These are phyloP conservation scores for Exophiala xenobiotica DNA, from an alignment of 2,329 filamentous ascomycete genomes.

Conservation along the genomic window DNA sequence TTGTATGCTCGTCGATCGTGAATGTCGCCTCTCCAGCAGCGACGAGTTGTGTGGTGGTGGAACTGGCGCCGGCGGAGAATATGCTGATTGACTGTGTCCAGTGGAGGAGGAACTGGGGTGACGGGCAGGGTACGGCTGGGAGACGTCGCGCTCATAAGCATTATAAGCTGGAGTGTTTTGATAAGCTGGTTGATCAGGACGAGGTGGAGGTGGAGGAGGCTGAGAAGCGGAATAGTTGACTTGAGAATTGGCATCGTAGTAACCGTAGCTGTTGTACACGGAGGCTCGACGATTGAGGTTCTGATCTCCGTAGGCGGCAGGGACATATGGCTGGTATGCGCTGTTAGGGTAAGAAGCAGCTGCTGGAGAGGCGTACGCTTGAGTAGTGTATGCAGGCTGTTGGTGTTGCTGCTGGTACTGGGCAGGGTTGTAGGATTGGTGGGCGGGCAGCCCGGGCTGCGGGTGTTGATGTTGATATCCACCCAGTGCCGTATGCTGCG, in stretches of 20 bases:
- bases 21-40: conserved; percentile 38
- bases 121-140: conserved; percentile 15
- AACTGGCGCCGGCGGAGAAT: conserved; percentile 37
- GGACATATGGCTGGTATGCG: conserved; percentile 50
- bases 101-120: conserved; percentile 16
- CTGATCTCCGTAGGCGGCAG: conserved; percentile 47
- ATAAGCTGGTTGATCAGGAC: conserved; percentile 16
- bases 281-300: conserved; percentile 23
- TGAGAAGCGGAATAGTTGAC: conserved; percentile 31
- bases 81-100: conserved; percentile 13
- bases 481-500: conserved; percentile 42
- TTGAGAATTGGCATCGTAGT: conserved; percentile 34
- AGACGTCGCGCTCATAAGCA: conserved; percentile 20
- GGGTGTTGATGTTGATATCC: conserved; percentile 54
- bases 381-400: conserved; percentile 66
- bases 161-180: conserved; percentile 17
- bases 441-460: conserved; percentile 41
- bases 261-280: conserved; percentile 26
- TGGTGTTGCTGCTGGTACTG: conserved; percentile 47
- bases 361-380: conserved; percentile 50
- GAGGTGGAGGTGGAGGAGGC: conserved; percentile 34
- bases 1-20: conserved; percentile 27
- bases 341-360: conserved; percentile 21
- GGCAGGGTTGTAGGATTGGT: conserved; percentile 61
- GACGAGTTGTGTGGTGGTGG: conserved; percentile 43